Evolutionary conservation across 2,329 filamentous ascomycete species (phyloP).

Genomic region (Colletotrichum horii): DNA sequence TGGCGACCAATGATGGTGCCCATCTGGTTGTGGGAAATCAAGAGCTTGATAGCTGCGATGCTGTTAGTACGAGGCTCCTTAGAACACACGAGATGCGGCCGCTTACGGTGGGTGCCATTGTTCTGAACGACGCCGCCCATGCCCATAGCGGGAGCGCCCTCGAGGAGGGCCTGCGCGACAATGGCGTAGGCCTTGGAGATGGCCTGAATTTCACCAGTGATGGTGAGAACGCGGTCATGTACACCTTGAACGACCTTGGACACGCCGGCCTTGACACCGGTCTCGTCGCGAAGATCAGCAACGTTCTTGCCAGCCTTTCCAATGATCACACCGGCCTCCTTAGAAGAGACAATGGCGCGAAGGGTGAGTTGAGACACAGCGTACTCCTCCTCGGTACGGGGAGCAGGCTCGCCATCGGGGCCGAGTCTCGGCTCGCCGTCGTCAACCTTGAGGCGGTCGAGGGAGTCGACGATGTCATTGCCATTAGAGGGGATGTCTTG

Average conservation of each 20-base stretch:
- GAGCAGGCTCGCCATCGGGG: constrained; percentile 77
- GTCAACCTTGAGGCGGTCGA: constrained; percentile 71
- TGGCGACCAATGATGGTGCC: constrained; percentile 97
- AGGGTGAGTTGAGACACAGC: constrained; percentile 90
- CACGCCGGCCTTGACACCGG: constrained; percentile 95
- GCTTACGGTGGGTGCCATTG: constrained; percentile 93
- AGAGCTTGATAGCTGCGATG: constrained; percentile 83
- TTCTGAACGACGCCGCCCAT: constrained; percentile 90
- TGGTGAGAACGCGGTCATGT: constrained; percentile 94
- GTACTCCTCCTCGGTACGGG: constrained; percentile 97
- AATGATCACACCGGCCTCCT: constrained; percentile 98
- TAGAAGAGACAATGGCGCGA: constrained; percentile 96
- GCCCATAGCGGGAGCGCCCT: constrained; percentile 92
- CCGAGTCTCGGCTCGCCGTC: constrained; percentile 67
- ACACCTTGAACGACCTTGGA: constrained; percentile 99
- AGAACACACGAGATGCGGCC: background rate
- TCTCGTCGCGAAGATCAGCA: constrained; percentile 94
- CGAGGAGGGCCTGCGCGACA: constrained; percentile 88
- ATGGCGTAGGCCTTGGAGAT: constrained; percentile 93
- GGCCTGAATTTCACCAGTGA: constrained; percentile 86
- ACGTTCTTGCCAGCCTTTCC: constrained; percentile 99
- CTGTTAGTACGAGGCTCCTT: constrained; percentile 24
- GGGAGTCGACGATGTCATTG: constrained; percentile 63
- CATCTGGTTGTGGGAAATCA: constrained; percentile 99
- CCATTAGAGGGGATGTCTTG: constrained; percentile 67